Evolutionary conservation across 192 early-diverging fungal genomes (phyloP).

Genomic region (Podila epicladia): DNA sequence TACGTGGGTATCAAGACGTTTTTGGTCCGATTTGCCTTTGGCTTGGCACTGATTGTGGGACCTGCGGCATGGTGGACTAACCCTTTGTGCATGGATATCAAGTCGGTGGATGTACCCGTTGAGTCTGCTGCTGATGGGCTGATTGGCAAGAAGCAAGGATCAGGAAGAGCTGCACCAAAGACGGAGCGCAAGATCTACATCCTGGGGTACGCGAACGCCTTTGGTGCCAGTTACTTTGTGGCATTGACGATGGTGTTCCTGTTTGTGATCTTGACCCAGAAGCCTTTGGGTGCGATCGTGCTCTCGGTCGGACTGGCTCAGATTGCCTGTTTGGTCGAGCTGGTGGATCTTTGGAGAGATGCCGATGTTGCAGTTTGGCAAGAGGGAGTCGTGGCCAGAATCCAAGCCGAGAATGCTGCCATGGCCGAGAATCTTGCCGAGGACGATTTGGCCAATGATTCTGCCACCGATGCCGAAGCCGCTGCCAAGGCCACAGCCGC

Average conservation of each 20-base stretch:
- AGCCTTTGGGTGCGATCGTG: slow-evolving; percentile 82
- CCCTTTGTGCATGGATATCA: slow-evolving; percentile 65
- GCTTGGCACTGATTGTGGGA: slow-evolving; percentile 61
- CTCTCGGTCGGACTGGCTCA: slow-evolving; percentile 56
- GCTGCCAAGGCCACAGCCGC: slow-evolving; percentile 5
- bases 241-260: slow-evolving; percentile 69
- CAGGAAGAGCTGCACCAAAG: neutral
- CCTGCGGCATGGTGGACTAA: slow-evolving; percentile 61
- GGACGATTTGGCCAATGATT: slow-evolving; percentile 3
- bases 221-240: slow-evolving; percentile 74
- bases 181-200: slow-evolving; percentile 52
- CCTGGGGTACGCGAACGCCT: slow-evolving; percentile 71
- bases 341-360: slow-evolving; percentile 58
- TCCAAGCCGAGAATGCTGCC: slow-evolving; percentile 17
- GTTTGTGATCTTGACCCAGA: slow-evolving; percentile 74
- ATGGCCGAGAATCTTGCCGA: neutral
- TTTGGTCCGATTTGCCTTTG: slow-evolving; percentile 64
- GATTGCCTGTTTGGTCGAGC: slow-evolving; percentile 56
- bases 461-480: neutral
- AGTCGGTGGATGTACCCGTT: slow-evolving; percentile 35
- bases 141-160: slow-evolving; percentile 3
- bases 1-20: slow-evolving; percentile 55
- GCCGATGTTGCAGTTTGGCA: slow-evolving; percentile 37
- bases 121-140: neutral
- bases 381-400: slow-evolving; percentile 5